phyloP scores from a whole-genome alignment of 2,329 filamentous ascomycete species.

The Ascochyta fabae region DNA sequence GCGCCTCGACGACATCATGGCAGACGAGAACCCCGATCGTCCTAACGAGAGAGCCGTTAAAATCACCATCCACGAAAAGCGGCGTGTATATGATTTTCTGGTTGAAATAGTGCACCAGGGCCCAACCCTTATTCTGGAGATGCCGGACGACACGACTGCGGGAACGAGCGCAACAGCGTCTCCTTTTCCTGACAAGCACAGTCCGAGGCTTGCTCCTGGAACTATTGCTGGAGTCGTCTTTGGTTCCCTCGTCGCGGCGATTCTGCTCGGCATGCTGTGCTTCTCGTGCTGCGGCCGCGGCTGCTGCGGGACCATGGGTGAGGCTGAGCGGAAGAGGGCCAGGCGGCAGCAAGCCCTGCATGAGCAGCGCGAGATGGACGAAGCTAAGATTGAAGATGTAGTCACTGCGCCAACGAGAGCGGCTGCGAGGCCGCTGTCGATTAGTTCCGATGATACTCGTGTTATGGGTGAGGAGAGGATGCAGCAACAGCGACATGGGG shows the following conservation, averaged over 20 bases:
- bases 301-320: background rate
- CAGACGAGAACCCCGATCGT: slow-evolving; percentile 11
- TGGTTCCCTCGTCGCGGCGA: background rate
- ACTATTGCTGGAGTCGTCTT: slow-evolving; percentile 3
- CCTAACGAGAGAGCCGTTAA: background rate
- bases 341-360: background rate
- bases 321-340: background rate
- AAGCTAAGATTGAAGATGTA: background rate
- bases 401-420: background rate
- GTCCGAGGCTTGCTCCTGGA: background rate
- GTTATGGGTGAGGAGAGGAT: background rate
- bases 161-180: background rate
- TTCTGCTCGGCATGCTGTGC: background rate
- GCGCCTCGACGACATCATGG: background rate
- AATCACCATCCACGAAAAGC: slow-evolving; percentile 11
- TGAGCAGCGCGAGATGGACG: background rate
- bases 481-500: background rate
- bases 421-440: background rate
- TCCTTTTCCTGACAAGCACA: background rate
- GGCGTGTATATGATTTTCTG: background rate
- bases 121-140: slow-evolving; percentile 17
- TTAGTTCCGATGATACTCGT: background rate
- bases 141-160: background rate
- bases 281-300: slow-evolving; percentile 2
- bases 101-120: slow-evolving; percentile 13